Conservation (phyloP, 495 filamentous ascomycete genomes). For the Neurospora tetraspora region DNA sequence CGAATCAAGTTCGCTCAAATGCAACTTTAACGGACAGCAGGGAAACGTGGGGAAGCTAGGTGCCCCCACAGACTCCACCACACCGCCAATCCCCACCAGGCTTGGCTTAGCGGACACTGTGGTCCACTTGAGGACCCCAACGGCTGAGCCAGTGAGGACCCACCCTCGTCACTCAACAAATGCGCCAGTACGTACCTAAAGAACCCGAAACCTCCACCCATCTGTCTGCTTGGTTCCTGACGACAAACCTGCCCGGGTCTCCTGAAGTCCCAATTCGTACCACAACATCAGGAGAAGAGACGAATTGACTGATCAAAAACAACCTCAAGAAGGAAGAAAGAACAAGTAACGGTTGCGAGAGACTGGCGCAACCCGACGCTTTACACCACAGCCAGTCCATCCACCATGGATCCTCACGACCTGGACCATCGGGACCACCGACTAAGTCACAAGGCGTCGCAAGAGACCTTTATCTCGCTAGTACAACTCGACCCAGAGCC, state of each 20-base stretch:
- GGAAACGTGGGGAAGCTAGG: neutral
- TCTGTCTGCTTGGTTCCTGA: neutral
- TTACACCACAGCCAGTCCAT: neutral
- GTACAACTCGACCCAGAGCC: conserved; percentile 74
- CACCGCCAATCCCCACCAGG: neutral
- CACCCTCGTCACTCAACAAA: neutral
- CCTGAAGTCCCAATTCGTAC: neutral
- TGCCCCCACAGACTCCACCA: neutral
- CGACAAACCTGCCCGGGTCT: neutral
- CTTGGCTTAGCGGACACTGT: neutral
- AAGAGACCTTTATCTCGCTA: conserved; percentile 52
- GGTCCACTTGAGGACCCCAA: neutral
- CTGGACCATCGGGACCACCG: conserved; percentile 9
- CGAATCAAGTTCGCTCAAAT: neutral
- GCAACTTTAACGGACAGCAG: neutral
- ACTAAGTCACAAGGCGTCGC: conserved; percentile 24
- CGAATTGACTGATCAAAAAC: neutral
- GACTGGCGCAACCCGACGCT: neutral
- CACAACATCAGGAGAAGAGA: neutral
- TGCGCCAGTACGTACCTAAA: neutral
- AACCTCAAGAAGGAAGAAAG: neutral
- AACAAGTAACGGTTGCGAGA: neutral
- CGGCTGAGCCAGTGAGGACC: neutral
- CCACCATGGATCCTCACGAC: conserved; percentile 20
- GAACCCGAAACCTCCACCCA: neutral